Percentiles rank a stretch among this genome's conserved stretches.
These are phyloP conservation scores for Prunus mira DNA, from an alignment of 306 rosid genomes.

Conservation along the genomic window DNA sequence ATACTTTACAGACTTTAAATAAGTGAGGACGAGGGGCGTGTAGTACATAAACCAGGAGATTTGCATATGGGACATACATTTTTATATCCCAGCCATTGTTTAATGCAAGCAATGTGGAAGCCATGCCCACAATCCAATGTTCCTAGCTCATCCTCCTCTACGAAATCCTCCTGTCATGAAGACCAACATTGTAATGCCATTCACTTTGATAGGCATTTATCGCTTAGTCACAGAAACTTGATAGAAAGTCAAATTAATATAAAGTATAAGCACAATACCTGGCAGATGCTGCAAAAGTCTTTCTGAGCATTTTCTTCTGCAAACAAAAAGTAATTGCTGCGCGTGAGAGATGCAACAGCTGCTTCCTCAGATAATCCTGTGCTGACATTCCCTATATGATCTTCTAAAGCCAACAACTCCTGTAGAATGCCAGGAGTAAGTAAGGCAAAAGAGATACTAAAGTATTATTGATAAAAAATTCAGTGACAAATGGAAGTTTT, in stretches of 20 bases:
- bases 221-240: not conserved
- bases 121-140: slow-evolving; percentile 18
- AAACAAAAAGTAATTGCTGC: slow-evolving; percentile 6
- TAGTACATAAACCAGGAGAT: slow-evolving; percentile 6
- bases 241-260: not conserved
- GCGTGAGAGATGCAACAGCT: slow-evolving; percentile 10
- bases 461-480: not conserved
- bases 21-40: not conserved
- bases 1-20: not conserved
- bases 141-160: slow-evolving; percentile 21
- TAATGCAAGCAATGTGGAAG: slow-evolving; percentile 25
- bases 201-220: not conserved
- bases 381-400: slow-evolving; percentile 24
- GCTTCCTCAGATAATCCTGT: slow-evolving; percentile 28
- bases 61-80: slow-evolving; percentile 16
- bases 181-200: not conserved
- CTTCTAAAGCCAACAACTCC: slow-evolving; percentile 28
- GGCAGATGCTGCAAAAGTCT: slow-evolving; percentile 21
- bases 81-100: slow-evolving; percentile 28
- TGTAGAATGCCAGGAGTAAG: not conserved
- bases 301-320: slow-evolving; percentile 5
- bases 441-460: not conserved
- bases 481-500: too few species aligned
- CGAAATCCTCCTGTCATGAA: slow-evolving; percentile 16
- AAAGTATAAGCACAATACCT: not conserved